Conservation (phyloP, 305 asterid genomes). For the Fraxinus nigra region DNA sequence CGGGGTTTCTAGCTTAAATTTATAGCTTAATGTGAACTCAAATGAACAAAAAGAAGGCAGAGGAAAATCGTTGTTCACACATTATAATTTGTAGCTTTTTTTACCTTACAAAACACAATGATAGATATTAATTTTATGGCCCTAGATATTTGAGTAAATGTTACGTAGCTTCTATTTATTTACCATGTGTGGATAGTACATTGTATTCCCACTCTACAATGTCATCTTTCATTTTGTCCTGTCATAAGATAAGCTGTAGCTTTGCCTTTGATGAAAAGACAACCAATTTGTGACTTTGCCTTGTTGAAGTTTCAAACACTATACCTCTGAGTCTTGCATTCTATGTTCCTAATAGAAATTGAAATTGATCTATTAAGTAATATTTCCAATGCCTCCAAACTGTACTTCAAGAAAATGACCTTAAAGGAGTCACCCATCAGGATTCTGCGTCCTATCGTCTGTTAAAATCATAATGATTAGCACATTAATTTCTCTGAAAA, state of each 20-base stretch:
- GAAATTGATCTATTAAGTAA: conserved; percentile 15
- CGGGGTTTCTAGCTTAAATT: background rate
- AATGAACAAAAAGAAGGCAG: background rate
- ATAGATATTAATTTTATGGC: background rate
- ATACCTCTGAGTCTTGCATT: background rate
- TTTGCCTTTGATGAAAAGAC: background rate
- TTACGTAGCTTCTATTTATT: background rate
- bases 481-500: background rate
- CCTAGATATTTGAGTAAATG: background rate
- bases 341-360: background rate
- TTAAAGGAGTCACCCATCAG: background rate
- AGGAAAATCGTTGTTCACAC: background rate
- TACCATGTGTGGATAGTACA: background rate
- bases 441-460: background rate
- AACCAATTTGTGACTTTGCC: background rate
- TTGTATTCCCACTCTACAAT: background rate
- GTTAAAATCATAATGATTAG: background rate
- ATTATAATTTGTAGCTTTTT: background rate
- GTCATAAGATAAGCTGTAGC: conserved; percentile 1
- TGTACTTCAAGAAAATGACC: background rate
- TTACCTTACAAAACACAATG: background rate
- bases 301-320: background rate
- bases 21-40: background rate
- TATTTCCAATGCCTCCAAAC: background rate
- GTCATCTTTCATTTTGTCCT: conserved; percentile 9